Conservation (phyloP, 2,329 filamentous ascomycete genomes). For the Alternaria hordeiaustralica region DNA sequence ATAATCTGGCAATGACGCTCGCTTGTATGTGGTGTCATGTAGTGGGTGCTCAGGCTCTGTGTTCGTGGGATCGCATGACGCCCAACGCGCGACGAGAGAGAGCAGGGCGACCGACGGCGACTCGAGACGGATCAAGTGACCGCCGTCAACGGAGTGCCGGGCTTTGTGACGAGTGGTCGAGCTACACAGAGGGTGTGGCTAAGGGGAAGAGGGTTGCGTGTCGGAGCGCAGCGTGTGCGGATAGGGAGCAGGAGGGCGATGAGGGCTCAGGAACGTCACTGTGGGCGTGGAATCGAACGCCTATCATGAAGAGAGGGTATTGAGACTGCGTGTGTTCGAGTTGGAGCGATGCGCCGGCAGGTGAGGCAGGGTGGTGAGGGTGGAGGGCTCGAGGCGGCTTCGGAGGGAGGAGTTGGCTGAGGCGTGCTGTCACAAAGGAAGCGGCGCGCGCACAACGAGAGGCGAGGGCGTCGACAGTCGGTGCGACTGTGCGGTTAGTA, state of each 20-base stretch:
- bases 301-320: slow-evolving; percentile 27
- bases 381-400: slow-evolving; percentile 33
- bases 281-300: slow-evolving; percentile 16
- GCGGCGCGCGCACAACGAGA: slow-evolving; percentile 27
- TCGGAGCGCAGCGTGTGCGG: slow-evolving; percentile 31
- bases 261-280: slow-evolving; percentile 28
- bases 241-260: slow-evolving; percentile 22
- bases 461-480: slow-evolving; percentile 19
- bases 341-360: slow-evolving; percentile 34
- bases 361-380: slow-evolving; percentile 26
- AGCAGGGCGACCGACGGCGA: slow-evolving; percentile 33
- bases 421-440: slow-evolving; percentile 34
- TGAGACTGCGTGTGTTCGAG: slow-evolving; percentile 19
- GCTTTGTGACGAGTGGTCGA: slow-evolving; percentile 13
- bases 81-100: slow-evolving; percentile 43
- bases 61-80: slow-evolving; percentile 52
- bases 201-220: slow-evolving; percentile 37
- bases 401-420: slow-evolving; percentile 28
- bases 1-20: slow-evolving; percentile 48
- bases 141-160: slow-evolving; percentile 23
- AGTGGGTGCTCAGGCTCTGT: slow-evolving; percentile 45
- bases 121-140: slow-evolving; percentile 33
- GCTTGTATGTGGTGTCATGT: slow-evolving; percentile 27
- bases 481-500: slow-evolving; percentile 24
- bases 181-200: slow-evolving; percentile 17